These are phyloP conservation scores for Chaetomium tenue DNA, from an alignment of 495 filamentous ascomycete species.

Conservation along the genomic window DNA sequence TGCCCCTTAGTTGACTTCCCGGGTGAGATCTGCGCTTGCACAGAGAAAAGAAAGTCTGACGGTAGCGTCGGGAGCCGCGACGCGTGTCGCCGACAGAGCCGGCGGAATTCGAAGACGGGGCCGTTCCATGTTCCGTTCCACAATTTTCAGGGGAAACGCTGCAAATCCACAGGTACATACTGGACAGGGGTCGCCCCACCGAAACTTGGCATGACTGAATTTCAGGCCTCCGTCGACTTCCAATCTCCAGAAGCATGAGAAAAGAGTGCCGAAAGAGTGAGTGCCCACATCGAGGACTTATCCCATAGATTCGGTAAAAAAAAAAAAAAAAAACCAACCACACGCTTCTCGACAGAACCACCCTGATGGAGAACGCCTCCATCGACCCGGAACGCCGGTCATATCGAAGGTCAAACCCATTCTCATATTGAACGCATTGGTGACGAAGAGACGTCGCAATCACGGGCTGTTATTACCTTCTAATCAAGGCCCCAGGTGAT, in stretches of 20 bases:
- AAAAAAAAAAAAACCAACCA: no score
- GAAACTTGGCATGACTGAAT: not conserved
- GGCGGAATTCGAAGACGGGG: not conserved
- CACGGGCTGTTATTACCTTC: not conserved
- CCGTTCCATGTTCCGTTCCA: not conserved
- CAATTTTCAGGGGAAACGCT: slow-evolving; percentile 9
- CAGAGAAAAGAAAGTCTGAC: not conserved
- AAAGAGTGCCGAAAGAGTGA: no score
- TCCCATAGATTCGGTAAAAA: no score
- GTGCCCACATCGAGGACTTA: no score
- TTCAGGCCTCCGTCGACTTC: not conserved
- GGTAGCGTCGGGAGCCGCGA: slow-evolving; percentile 9
- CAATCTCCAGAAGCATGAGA: no score
- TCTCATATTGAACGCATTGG: no score
- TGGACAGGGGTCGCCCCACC: not conserved
- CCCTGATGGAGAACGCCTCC: no score
- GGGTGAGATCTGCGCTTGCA: not conserved
- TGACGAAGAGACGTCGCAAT: not conserved
- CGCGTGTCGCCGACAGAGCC: not conserved
- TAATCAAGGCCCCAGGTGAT: not conserved
- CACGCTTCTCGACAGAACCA: no score
- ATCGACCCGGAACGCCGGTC: no score
- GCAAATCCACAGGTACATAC: not conserved
- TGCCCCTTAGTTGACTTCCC: no score
- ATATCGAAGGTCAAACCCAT: no score